A percentile compares a stretch with the other conserved stretches of the same genome.
These are phyloP conservation scores for Diplogelasinospora grovesii DNA, from an alignment of 495 filamentous ascomycete species.

Conservation along the genomic window DNA sequence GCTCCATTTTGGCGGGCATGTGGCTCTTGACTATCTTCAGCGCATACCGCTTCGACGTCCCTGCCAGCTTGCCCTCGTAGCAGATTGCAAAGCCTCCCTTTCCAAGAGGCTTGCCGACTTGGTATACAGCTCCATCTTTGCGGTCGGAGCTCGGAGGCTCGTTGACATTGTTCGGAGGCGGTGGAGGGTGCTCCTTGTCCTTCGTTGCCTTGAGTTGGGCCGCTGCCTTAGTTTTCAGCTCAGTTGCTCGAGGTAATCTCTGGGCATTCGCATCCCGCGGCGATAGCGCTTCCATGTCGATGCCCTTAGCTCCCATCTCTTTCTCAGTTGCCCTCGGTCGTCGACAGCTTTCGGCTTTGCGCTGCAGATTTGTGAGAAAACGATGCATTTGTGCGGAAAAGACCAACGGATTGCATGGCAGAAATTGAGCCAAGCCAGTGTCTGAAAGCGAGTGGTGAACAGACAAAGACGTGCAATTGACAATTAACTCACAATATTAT, in stretches of 20 bases:
- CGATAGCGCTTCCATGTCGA: constrained; percentile 63
- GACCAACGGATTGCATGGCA: no score
- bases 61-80: constrained; percentile 63
- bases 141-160: constrained; percentile 60
- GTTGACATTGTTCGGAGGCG: constrained; percentile 66
- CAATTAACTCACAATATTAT: no score
- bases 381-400: no score
- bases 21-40: constrained; percentile 87
- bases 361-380: no score
- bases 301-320: constrained; percentile 29
- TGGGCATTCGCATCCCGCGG: constrained; percentile 64
- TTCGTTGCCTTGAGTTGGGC: constrained; percentile 48
- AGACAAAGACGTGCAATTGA: no score
- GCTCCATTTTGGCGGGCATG: constrained; percentile 74
- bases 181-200: constrained; percentile 68
- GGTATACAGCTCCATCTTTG: constrained; percentile 68
- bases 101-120: constrained; percentile 74
- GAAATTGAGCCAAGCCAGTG: no score
- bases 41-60: constrained; percentile 62
- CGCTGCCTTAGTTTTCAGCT: constrained; percentile 49
- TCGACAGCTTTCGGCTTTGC: no score
- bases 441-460: no score
- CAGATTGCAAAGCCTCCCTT: constrained; percentile 96
- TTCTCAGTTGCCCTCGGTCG: constrained; percentile 8
- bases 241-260: constrained; percentile 34